Evolutionary conservation across 2,329 filamentous ascomycete genomes (phyloP).

Genomic region (Sporothrix protearum): DNA sequence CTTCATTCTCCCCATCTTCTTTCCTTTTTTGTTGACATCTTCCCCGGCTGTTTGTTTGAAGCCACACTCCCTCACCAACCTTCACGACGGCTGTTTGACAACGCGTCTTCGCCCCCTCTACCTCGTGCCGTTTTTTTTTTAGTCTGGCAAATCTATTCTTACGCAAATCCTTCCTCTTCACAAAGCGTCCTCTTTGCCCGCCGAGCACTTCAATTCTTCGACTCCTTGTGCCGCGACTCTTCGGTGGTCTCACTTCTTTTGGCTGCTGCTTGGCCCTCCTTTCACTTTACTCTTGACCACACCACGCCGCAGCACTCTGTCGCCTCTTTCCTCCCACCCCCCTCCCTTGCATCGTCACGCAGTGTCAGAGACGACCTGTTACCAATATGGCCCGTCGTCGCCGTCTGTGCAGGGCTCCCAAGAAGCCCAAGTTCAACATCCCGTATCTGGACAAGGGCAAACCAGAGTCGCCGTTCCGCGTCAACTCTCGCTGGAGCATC

Average conservation of each 20-base stretch:
- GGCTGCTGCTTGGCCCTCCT: not conserved
- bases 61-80: too few relatives aligned
- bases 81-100: too few relatives aligned
- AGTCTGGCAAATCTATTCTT: not conserved
- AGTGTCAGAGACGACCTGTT: too few relatives aligned
- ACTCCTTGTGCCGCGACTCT: too few relatives aligned
- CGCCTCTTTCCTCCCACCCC: not conserved
- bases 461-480: constrained; percentile 17
- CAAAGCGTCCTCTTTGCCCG: not conserved
- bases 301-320: not conserved
- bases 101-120: too few relatives aligned
- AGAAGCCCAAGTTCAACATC: constrained; percentile 16
- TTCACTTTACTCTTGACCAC: not conserved
- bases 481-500: constrained; percentile 17
- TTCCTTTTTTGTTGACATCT: too few relatives aligned
- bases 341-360: too few relatives aligned
- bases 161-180: not conserved
- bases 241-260: too few relatives aligned
- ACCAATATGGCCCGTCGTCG: constrained; percentile 14
- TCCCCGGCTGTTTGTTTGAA: too few relatives aligned
- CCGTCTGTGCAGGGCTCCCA: not conserved
- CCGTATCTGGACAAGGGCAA: constrained; percentile 19
- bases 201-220: too few relatives aligned
- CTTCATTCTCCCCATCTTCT: too few relatives aligned
- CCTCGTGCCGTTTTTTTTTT: too few relatives aligned